phyloP scores from a whole-genome alignment of 2,329 filamentous ascomycete species.

The Fusarium haematococcum region DNA sequence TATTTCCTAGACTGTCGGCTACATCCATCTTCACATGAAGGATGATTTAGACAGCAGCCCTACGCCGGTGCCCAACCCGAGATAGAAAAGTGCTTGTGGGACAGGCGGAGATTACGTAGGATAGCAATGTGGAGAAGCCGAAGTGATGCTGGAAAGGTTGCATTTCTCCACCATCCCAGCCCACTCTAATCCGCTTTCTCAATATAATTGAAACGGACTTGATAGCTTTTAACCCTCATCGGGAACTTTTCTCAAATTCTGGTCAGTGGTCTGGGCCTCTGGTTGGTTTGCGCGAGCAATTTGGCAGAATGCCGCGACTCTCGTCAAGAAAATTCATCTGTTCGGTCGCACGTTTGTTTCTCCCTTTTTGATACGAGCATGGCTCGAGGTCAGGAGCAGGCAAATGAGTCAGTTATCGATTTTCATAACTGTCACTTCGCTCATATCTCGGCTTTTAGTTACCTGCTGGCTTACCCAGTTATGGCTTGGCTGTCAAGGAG shows the following conservation, averaged over 20 bases:
- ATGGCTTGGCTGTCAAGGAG: not conserved
- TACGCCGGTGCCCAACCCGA: not conserved
- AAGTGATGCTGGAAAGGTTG: not conserved
- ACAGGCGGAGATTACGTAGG: not conserved
- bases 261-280: not conserved
- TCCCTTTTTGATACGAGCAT: not conserved
- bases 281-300: not conserved
- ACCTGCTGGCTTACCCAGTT: not conserved
- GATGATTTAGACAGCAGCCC: not conserved
- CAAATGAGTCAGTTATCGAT: not conserved
- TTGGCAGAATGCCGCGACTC: not conserved
- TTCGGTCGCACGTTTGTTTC: not conserved
- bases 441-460: not conserved
- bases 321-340: not conserved
- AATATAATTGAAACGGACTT: not conserved
- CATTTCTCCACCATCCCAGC: not conserved
- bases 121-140: not conserved
- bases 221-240: not conserved
- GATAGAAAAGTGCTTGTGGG: not conserved
- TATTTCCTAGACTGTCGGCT: not conserved
- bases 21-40: not conserved
- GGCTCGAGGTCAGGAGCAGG: not conserved
- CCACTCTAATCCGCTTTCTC: not conserved
- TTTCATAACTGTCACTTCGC: not conserved
- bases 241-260: not conserved